These are phyloP conservation scores for Terfezia boudieri DNA, from an alignment of 495 filamentous ascomycete species.

Conservation along the genomic window DNA sequence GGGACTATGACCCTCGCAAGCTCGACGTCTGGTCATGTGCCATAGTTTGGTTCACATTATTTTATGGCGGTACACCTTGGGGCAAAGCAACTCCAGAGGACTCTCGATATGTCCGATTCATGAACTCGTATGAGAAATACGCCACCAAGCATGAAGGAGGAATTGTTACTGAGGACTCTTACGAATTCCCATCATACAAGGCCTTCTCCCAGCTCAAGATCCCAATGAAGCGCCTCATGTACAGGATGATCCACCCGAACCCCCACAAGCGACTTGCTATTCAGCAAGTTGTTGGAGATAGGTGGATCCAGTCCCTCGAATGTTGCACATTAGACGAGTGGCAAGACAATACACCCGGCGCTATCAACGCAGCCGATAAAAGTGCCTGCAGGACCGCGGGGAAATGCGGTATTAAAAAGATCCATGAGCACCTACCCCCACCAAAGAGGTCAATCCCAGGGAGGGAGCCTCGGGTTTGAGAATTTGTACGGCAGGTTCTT, in stretches of 20 bases:
- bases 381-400: slow-evolving; percentile 13
- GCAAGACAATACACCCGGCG: background rate
- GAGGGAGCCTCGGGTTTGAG: background rate
- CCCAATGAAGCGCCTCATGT: slow-evolving; percentile 35
- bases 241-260: slow-evolving; percentile 57
- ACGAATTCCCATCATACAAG: slow-evolving; percentile 30
- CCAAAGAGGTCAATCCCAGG: slow-evolving; percentile 7
- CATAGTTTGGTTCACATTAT: slow-evolving; percentile 47
- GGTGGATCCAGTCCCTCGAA: slow-evolving; percentile 43
- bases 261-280: slow-evolving; percentile 43
- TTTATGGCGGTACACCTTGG: slow-evolving; percentile 43
- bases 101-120: slow-evolving; percentile 33
- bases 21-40: slow-evolving; percentile 63
- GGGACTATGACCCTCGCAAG: slow-evolving; percentile 48
- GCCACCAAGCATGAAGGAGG: slow-evolving; percentile 27
- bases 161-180: slow-evolving; percentile 23
- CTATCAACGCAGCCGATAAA: slow-evolving; percentile 9
- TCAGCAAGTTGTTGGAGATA: slow-evolving; percentile 33
- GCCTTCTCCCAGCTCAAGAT: slow-evolving; percentile 28
- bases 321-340: slow-evolving; percentile 44
- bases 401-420: slow-evolving; percentile 17
- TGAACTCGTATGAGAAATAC: slow-evolving; percentile 41
- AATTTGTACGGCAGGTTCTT: too few species aligned
- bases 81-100: slow-evolving; percentile 29
- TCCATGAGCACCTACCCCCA: slow-evolving; percentile 14